phyloP scores from a whole-genome alignment of 1,284 basidiomycete species.

The Rhodotorula sp. region DNA sequence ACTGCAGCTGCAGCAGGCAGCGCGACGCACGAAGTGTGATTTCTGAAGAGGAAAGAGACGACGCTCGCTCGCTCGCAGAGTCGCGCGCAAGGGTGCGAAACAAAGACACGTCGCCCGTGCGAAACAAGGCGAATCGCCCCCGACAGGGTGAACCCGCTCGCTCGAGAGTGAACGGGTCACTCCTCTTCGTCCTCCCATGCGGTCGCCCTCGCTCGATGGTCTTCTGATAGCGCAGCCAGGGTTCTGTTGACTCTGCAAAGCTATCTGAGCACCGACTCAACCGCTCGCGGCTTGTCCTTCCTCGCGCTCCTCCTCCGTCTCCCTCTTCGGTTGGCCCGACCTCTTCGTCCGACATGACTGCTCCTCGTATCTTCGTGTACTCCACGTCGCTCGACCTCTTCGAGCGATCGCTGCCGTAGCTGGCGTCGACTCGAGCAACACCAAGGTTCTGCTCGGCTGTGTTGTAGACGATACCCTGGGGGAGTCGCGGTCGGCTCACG shows the following conservation, averaged over 20 bases:
- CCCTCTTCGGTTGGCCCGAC: too few species aligned
- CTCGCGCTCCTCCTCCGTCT: not conserved
- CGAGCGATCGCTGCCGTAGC: not conserved
- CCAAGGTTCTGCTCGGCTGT: constrained; percentile 2
- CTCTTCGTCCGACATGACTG: not conserved
- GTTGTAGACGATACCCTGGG: not conserved
- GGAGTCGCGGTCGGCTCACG: too few species aligned
- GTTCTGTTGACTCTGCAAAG: too few species aligned
- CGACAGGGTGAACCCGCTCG: not conserved
- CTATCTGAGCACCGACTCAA: not conserved
- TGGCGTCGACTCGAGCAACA: not conserved
- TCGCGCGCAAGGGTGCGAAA: too few species aligned
- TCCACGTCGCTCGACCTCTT: not conserved
- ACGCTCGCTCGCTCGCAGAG: too few species aligned
- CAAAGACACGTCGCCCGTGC: too few species aligned
- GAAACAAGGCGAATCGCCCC: not conserved
- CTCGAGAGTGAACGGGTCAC: not conserved
- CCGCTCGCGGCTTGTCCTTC: not conserved
- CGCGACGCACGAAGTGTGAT: not conserved
- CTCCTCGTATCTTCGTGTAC: not conserved
- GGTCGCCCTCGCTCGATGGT: too few species aligned
- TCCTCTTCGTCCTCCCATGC: not conserved
- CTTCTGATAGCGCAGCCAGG: too few species aligned
- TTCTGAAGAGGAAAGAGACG: too few species aligned
- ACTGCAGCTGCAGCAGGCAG: not conserved